Conservation (phyloP, 1,284 basidiomycete genomes). For the Lignosus rhinocerotis region DNA sequence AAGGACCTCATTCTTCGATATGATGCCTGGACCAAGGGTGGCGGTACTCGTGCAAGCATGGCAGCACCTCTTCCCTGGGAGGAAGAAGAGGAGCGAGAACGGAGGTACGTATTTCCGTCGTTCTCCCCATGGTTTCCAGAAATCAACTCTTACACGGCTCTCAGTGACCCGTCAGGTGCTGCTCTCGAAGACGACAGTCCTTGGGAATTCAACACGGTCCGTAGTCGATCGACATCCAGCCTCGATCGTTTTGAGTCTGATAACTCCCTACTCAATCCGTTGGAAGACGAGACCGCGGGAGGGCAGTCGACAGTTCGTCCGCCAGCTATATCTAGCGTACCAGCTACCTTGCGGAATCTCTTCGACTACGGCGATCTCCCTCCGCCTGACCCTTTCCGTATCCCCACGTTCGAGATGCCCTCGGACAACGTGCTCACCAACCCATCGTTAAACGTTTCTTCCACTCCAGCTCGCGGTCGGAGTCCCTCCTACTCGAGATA, state of each 20-base stretch:
- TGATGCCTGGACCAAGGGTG: slow-evolving; percentile 76
- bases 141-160: not conserved
- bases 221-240: slow-evolving; percentile 40
- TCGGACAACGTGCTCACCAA: slow-evolving; percentile 24
- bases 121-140: not conserved
- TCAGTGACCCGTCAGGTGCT: slow-evolving; percentile 14
- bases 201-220: slow-evolving; percentile 80
- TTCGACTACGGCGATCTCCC: slow-evolving; percentile 56
- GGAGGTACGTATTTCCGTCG: slow-evolving; percentile 35
- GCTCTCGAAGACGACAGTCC: slow-evolving; percentile 47
- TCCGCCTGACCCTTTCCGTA: slow-evolving; percentile 44
- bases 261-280: slow-evolving; percentile 11
- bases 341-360: slow-evolving; percentile 66
- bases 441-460: slow-evolving; percentile 28
- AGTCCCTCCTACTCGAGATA: slow-evolving; percentile 25
- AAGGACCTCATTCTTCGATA: slow-evolving; percentile 84
- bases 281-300: slow-evolving; percentile 17
- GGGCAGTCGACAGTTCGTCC: slow-evolving; percentile 49
- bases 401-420: slow-evolving; percentile 34
- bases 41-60: slow-evolving; percentile 80
- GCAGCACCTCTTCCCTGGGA: slow-evolving; percentile 75
- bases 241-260: slow-evolving; percentile 15
- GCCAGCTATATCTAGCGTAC: slow-evolving; percentile 49
- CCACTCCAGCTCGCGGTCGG: slow-evolving; percentile 31
- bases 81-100: slow-evolving; percentile 55